Evolutionary conservation across 1,139 yeast species (phyloP), one percentile per base, ranked within the genome.

Genomic region (Pichia sp.): DNA sequence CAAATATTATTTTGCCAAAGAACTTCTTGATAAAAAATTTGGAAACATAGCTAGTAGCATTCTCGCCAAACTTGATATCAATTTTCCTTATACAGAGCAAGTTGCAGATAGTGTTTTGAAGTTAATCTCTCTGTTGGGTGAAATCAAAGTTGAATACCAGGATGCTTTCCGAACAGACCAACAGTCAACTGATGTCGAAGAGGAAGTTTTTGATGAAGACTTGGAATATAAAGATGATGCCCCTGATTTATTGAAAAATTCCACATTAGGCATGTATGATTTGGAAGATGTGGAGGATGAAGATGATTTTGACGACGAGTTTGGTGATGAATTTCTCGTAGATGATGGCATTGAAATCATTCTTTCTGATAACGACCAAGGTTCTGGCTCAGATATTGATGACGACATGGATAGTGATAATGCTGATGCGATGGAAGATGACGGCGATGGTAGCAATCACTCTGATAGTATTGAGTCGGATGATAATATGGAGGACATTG

Each of bases 181-280:
- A 8, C 82, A 76, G 16, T 34, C 50, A 8, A 58, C 57, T 4
- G 85, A 78, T n/a, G 80, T 73, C 30, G 87, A 83, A 31, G 87
- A 80, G 46, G 86, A 83, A 39, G 85, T 78, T 48, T 78, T 76
- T n/a, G 95, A 84, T 43, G 88, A 81, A 34, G 73, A 62, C 7
- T 39, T 76, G 39, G 81, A 76, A 36, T 72, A 69, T 41, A 74
- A 80, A 47, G 95, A 87, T 47, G 95, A 87, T 51, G 80, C 90
- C 0, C 91, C 96, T 0, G 95, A 90, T 65, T 74, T 91, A 62
- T 84, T 90, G 68, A 75, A 85, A 49, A 89, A 91, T 65, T 90
- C 97, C 0, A 88, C 97, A 0, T 74, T 91, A 49, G 97, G 97
- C 2, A 90, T 91, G 96, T 91, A 87, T 65, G 97, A 91, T 61